Evolutionary conservation across 2,329 filamentous ascomycete genomes (phyloP).

Genomic region (Neopestalotiopsis rosae): DNA sequence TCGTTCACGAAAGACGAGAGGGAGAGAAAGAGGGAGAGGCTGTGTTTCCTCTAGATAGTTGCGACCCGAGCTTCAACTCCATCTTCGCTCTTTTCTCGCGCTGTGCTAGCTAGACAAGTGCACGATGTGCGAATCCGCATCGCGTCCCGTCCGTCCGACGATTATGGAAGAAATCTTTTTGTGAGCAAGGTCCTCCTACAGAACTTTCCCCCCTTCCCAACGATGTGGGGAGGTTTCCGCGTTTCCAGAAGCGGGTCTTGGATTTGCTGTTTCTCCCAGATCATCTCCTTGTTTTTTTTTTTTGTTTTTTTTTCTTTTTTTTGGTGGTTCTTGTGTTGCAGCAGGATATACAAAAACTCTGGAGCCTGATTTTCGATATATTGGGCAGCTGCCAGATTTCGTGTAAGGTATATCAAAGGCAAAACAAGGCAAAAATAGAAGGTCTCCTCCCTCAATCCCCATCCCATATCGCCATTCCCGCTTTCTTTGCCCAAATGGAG

Average conservation of each 20-base stretch:
- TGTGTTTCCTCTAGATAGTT: background rate
- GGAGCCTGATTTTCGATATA: background rate
- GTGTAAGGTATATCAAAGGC: background rate
- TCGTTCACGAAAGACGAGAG: background rate
- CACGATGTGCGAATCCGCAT: background rate
- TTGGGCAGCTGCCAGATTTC: background rate
- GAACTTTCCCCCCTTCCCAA: background rate
- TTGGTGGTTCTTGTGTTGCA: background rate
- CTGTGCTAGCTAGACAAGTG: background rate
- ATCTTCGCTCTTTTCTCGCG: background rate
- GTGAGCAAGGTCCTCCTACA: no score
- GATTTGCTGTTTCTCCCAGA: background rate
- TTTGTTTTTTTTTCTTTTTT: no score
- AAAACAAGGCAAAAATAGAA: background rate
- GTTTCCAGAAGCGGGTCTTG: no score
- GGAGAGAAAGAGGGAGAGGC: background rate
- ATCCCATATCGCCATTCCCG: background rate
- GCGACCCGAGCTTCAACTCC: background rate
- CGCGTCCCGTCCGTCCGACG: background rate
- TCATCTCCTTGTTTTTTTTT: background rate
- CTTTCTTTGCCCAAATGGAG: background rate
- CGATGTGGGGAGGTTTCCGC: background rate
- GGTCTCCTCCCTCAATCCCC: background rate
- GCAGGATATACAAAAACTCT: background rate
- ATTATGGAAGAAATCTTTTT: no score